phyloP scores from a whole-genome alignment of 2,329 filamentous ascomycete genomes.

The Hirsutella rhossiliensis region DNA sequence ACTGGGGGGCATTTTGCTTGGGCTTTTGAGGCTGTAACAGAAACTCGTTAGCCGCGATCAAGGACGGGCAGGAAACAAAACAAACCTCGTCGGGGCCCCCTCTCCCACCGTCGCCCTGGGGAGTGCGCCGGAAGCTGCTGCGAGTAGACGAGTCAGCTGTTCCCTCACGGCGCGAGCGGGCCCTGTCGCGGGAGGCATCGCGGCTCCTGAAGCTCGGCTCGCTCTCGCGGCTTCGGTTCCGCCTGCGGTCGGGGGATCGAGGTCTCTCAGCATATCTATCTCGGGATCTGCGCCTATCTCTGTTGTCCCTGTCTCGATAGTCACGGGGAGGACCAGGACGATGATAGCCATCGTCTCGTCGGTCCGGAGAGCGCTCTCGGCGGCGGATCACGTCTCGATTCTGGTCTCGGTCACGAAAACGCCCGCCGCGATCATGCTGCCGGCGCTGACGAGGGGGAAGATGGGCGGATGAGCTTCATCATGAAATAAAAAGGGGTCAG shows the following conservation, averaged over 20 bases:
- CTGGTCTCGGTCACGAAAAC: slow-evolving; percentile 30
- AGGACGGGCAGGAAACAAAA: slow-evolving; percentile 5
- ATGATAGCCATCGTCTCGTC: slow-evolving; percentile 53
- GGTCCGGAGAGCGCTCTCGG: slow-evolving; percentile 58
- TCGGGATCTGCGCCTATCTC: slow-evolving; percentile 54
- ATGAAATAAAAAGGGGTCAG: slow-evolving; percentile 21
- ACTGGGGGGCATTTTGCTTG: slow-evolving; percentile 34
- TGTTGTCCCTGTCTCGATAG: slow-evolving; percentile 13
- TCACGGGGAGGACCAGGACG: slow-evolving; percentile 46
- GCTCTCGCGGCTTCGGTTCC: slow-evolving; percentile 51
- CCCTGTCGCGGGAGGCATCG: slow-evolving; percentile 61
- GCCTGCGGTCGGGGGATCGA: slow-evolving; percentile 45
- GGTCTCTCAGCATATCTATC: slow-evolving; percentile 47
- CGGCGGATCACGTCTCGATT: slow-evolving; percentile 48
- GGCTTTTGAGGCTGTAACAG: slow-evolving; percentile 37
- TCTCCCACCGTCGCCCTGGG: slow-evolving; percentile 33
- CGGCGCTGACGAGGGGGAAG: slow-evolving; percentile 33
- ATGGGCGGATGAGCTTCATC: slow-evolving; percentile 16
- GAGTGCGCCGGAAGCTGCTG: slow-evolving; percentile 43
- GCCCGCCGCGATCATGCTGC: slow-evolving; percentile 40
- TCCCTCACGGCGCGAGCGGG: slow-evolving; percentile 51
- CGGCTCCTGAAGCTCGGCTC: slow-evolving; percentile 55
- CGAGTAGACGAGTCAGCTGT: slow-evolving; percentile 59
- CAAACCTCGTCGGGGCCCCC: slow-evolving; percentile 46
- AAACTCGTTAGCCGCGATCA: slow-evolving; percentile 10